phyloP scores from a whole-genome alignment of 306 rosid species.

The Clitoria ternatea region DNA sequence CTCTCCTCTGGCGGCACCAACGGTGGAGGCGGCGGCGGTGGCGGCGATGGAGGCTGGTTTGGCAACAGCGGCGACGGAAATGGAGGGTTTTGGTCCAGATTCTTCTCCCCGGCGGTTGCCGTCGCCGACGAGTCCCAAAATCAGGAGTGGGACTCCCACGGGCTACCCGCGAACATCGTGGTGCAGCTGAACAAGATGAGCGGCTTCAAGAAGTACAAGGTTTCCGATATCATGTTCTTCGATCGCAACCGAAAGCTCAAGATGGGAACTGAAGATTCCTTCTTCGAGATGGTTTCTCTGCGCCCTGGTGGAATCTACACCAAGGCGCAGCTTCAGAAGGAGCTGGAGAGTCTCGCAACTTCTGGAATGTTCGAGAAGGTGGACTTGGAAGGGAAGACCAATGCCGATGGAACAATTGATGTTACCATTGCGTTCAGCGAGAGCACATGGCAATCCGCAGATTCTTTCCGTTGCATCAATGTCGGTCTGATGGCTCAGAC shows the following conservation, averaged over 20 bases:
- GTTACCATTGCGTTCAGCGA: slow-evolving; percentile 68
- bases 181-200: slow-evolving; percentile 81
- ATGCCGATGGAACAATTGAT: slow-evolving; percentile 69
- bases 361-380: slow-evolving; percentile 99
- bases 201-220: slow-evolving; percentile 78
- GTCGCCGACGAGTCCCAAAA: slow-evolving; percentile 62
- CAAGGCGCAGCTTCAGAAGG: slow-evolving; percentile 83
- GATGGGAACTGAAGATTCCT: slow-evolving; percentile 77
- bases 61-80: slow-evolving; percentile 33
- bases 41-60: slow-evolving; percentile 42
- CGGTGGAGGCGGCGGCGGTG: slow-evolving; percentile 15
- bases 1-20: slow-evolving; percentile 27
- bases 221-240: slow-evolving; percentile 69
- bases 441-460: slow-evolving; percentile 89
- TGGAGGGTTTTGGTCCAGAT: slow-evolving; percentile 51
- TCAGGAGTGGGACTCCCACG: slow-evolving; percentile 85
- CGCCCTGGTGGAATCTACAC: slow-evolving; percentile 77
- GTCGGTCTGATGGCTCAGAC: slow-evolving; percentile 82
- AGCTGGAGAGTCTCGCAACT: slow-evolving; percentile 70
- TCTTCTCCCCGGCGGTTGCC: slow-evolving; percentile 51
- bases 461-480: slow-evolving; percentile 81
- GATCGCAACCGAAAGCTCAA: slow-evolving; percentile 54
- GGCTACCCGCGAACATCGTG: slow-evolving; percentile 76
- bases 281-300: slow-evolving; percentile 86
- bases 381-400: slow-evolving; percentile 85